phyloP scores from a whole-genome alignment of 805 yeast genomes.

The Candida anglica region DNA sequence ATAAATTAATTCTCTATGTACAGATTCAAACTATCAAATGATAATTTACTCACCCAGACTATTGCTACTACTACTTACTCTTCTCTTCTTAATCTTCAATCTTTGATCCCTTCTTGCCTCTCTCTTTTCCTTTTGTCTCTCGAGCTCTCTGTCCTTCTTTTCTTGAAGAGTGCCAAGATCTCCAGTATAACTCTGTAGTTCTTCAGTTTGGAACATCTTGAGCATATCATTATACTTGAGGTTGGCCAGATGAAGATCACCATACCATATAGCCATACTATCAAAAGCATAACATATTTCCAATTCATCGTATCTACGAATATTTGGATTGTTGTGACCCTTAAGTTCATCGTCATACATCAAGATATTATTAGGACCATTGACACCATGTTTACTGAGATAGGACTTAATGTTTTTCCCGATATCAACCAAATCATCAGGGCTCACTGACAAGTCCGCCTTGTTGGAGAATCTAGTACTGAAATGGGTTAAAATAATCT shows the following conservation, averaged over 20 bases:
- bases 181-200: conserved; percentile 9
- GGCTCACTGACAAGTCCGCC: conserved; percentile 23
- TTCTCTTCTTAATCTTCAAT: conserved; percentile 18
- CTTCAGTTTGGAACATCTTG: conserved; percentile 21
- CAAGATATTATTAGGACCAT: neutral
- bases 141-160: conserved; percentile 18
- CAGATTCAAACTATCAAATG: too few relatives aligned
- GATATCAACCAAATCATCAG: conserved; percentile 16
- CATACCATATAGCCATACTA: conserved; percentile 28
- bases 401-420: conserved; percentile 23
- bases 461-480: conserved; percentile 70
- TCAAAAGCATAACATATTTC: conserved; percentile 39
- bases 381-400: conserved; percentile 16
- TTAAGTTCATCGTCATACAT: conserved; percentile 2
- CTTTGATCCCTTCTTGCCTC: conserved; percentile 33
- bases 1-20: too few relatives aligned
- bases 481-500: conserved; percentile 82
- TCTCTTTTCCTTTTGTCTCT: conserved; percentile 26
- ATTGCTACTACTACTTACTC: conserved; percentile 13
- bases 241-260: conserved; percentile 23
- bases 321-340: conserved; percentile 4
- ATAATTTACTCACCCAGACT: too few relatives aligned
- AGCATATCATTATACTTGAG: conserved; percentile 19
- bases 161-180: conserved; percentile 7
- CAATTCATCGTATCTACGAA: conserved; percentile 21